Base-by-base conservation (phyloP, 2,329 filamentous ascomycete genomes). In the Sporothrix brunneoviolacea region DNA sequence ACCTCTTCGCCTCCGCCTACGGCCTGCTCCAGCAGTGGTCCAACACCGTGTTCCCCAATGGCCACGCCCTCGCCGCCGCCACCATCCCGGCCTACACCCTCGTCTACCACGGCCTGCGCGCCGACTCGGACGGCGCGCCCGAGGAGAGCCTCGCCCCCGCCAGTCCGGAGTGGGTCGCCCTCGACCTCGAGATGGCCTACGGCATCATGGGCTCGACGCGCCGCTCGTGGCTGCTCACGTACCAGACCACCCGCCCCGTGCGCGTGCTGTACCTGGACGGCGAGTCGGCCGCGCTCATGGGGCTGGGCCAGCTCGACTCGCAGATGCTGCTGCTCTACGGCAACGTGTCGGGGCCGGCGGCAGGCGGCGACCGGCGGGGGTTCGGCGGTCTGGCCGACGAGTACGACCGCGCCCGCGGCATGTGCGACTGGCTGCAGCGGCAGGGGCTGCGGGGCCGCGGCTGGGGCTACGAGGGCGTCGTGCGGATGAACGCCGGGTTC, bases 101-200 rank as follows among this genome's bases (percentile, higher is more conserved):
- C 50, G 60, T 77, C 33, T 75, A 76, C 61, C 74, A 77, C 58
- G 74, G 73, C 12, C 61, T 72, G 9, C 44, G 30, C n/a, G 50
- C 30, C 3, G 38, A 48, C 16, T 6, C 24, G 24, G 47, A 13
- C 8, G 37, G 61, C 60, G 32, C 24, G 2, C 15, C n/a, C 2
- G 52, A 54, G 1, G 54, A 73, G 53, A 60, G 49, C 10, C 60
- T 68, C 5, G 54, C 65, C 4, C 68, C 72, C 4, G 68, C 71
- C 15, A 73, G 68, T 49, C 73, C 73, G 12, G 74, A 77, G 60
- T 77, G 73, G 73, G 62, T 77, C 19, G 70, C 73, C 6, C 72
- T 77, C 55, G 74, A 77, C 57, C 62, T 72, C 58, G 72, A 72
- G 51, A 77, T 76, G 74, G 66, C 72, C n/a, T 77, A 77, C 55